Percentiles rank a stretch among this genome's conserved stretches.
Evolutionary conservation across 139 green algal genomes (phyloP).

Genomic region (Micractinium conductrix): DNA sequence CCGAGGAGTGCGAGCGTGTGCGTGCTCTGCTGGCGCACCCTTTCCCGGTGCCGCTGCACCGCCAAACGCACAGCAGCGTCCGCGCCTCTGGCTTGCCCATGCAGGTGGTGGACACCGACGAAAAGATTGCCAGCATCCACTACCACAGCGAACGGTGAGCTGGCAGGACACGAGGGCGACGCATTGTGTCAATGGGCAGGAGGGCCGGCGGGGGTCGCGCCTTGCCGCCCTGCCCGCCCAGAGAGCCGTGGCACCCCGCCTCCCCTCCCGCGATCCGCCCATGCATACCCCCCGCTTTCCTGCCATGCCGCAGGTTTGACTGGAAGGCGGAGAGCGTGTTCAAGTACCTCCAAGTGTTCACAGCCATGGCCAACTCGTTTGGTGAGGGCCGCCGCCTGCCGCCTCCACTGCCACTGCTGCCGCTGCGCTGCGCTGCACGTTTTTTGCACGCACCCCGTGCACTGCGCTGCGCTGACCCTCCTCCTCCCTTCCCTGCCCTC

Average conservation of each 20-base stretch:
- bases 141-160: constrained; percentile 19
- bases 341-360: constrained; percentile 86
- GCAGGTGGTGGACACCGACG: constrained; percentile 28
- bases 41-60: neutral
- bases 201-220: too few relatives aligned
- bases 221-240: neutral
- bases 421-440: too few relatives aligned
- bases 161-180: neutral
- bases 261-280: too few relatives aligned
- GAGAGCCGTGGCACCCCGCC: neutral
- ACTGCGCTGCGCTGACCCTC: too few relatives aligned
- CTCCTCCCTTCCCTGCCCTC: too few relatives aligned
- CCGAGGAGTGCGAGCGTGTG: neutral
- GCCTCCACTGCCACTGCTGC: too few relatives aligned
- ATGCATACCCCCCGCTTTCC: neutral
- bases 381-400: too few relatives aligned
- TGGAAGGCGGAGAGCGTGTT: too few relatives aligned
- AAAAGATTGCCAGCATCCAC: constrained; percentile 11
- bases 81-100: too few relatives aligned
- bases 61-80: neutral
- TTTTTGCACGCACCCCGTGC: too few relatives aligned
- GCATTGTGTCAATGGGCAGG: too few relatives aligned
- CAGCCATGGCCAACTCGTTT: constrained; percentile 85
- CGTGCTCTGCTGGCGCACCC: too few relatives aligned
- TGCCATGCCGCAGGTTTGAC: neutral